Conservation (phyloP, 371 early-diverging fungal species). For the Vairimorpha necatrix region DNA sequence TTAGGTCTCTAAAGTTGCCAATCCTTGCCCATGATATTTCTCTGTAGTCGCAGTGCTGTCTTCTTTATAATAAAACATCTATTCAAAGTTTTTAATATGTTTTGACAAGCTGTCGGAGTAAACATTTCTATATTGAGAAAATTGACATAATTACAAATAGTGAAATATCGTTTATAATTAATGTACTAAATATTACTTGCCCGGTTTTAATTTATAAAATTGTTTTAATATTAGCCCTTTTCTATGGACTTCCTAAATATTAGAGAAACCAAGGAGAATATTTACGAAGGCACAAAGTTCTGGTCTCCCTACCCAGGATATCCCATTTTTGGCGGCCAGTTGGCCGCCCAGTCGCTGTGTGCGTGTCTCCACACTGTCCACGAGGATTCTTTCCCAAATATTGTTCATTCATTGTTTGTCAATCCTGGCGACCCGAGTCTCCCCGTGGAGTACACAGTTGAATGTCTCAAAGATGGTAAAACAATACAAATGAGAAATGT, state of each 20-base stretch:
- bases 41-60: too few relatives aligned
- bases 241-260: slow-evolving; percentile 30
- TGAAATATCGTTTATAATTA: too few relatives aligned
- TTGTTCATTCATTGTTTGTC: slow-evolving; percentile 24
- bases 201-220: too few relatives aligned
- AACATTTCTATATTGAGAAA: too few relatives aligned
- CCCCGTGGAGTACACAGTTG: slow-evolving; percentile 6
- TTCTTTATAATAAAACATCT: too few relatives aligned
- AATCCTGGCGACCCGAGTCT: slow-evolving; percentile 11
- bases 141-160: too few relatives aligned
- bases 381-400: background rate
- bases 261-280: background rate
- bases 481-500: slow-evolving; percentile 21
- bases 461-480: slow-evolving; percentile 27
- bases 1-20: too few relatives aligned
- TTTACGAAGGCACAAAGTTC: slow-evolving; percentile 8
- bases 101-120: too few relatives aligned
- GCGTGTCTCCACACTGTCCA: slow-evolving; percentile 19
- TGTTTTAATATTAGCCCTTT: too few relatives aligned
- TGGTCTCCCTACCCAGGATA: slow-evolving; percentile 40
- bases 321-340: slow-evolving; percentile 43
- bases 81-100: too few relatives aligned
- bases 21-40: too few relatives aligned
- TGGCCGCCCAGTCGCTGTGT: slow-evolving; percentile 29
- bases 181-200: too few relatives aligned